These are phyloP conservation scores for Collariella sp. DNA, from an alignment of 495 filamentous ascomycete species.

Conservation along the genomic window DNA sequence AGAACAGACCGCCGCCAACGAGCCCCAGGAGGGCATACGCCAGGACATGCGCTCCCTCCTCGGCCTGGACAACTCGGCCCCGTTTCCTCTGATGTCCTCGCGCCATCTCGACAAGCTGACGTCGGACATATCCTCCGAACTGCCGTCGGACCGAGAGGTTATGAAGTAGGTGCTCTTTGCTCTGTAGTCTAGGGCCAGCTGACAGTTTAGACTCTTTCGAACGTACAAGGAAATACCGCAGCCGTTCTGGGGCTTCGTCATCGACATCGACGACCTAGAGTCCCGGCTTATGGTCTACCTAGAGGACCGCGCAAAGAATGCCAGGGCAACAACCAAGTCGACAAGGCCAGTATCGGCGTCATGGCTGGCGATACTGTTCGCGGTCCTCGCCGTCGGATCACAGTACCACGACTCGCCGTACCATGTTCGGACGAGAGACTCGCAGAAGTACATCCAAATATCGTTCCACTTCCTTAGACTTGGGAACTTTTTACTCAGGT, in stretches of 20 bases:
- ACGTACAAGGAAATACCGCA: slow-evolving; percentile 70
- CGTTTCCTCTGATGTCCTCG: slow-evolving; percentile 74
- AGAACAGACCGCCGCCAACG: slow-evolving; percentile 45
- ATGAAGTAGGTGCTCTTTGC: slow-evolving; percentile 37
- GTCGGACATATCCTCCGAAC: slow-evolving; percentile 58
- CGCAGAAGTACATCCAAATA: slow-evolving; percentile 49
- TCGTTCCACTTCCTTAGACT: slow-evolving; percentile 48
- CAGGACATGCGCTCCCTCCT: slow-evolving; percentile 69
- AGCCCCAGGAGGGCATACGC: slow-evolving; percentile 43
- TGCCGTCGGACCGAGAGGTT: slow-evolving; percentile 54
- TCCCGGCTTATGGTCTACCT: slow-evolving; percentile 57
- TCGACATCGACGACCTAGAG: slow-evolving; percentile 60
- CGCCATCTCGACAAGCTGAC: slow-evolving; percentile 62
- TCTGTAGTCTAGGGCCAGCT: neutral
- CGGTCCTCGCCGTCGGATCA: slow-evolving; percentile 70
- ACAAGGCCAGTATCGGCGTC: slow-evolving; percentile 50
- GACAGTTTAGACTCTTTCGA: slow-evolving; percentile 50
- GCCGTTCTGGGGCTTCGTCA: slow-evolving; percentile 71
- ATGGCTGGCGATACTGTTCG: slow-evolving; percentile 70
- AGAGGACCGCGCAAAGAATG: slow-evolving; percentile 51
- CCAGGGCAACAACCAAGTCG: slow-evolving; percentile 39
- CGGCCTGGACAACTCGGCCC: slow-evolving; percentile 75
- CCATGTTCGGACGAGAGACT: slow-evolving; percentile 42
- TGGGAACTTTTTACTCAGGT: slow-evolving; percentile 46
- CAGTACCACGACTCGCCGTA: slow-evolving; percentile 66